A percentile compares a stretch with the other conserved stretches of the same genome.
Evolutionary conservation across 306 rosid species (phyloP).

Genomic region (Rubus idaeus): DNA sequence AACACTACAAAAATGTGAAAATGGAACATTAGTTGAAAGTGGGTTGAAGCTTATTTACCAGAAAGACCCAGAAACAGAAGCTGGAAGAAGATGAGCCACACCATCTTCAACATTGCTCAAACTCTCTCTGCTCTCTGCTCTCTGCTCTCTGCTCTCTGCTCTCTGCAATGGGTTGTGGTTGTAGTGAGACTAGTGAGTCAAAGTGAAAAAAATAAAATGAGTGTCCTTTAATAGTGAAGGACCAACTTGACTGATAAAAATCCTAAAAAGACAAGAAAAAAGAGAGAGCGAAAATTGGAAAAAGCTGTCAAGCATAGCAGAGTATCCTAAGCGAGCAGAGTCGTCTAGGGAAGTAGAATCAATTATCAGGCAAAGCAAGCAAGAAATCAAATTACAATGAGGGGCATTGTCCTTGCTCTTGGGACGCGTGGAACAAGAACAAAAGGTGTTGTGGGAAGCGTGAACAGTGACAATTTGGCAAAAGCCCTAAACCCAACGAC

Average conservation of each 20-base stretch:
- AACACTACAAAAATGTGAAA: neutral
- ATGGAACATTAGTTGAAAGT: constrained; percentile 11
- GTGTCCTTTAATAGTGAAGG: neutral
- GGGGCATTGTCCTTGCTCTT: constrained; percentile 6
- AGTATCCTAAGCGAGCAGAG: neutral
- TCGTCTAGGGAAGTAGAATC: neutral
- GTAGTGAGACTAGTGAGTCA: neutral
- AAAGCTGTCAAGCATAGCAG: constrained; percentile 9
- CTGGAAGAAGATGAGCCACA: constrained; percentile 27
- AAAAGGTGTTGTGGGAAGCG: neutral
- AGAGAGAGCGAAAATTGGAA: neutral
- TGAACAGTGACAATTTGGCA: neutral
- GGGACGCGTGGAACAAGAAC: neutral
- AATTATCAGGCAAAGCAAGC: neutral
- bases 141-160: neutral
- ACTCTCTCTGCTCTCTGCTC: too few relatives aligned
- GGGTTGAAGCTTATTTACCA: constrained; percentile 40
- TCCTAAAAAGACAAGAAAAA: neutral
- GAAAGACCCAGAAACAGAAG: constrained; percentile 42
- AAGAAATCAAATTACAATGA: constrained; percentile 1
- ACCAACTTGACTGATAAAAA: neutral
- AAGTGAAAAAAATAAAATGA: neutral
- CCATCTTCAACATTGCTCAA: constrained; percentile 37
- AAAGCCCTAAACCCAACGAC: neutral
- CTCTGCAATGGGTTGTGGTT: neutral